phyloP scores from a whole-genome alignment of 257 asterid species.

The Solanum etuberosum region DNA sequence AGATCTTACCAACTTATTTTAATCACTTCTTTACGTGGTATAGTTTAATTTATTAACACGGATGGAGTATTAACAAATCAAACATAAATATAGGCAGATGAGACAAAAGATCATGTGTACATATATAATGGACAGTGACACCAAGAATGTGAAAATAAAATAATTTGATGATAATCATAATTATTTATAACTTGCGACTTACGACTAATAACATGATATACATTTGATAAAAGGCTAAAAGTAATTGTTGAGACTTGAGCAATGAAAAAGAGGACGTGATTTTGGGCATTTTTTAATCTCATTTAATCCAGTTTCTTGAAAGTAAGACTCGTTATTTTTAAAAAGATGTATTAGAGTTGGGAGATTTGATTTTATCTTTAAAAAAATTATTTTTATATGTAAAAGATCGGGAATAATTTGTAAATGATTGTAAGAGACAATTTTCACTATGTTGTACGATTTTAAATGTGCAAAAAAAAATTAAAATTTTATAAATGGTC shows the following conservation, averaged over 20 bases:
- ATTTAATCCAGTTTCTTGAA: background rate
- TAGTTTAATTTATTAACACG: background rate
- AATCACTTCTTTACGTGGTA: background rate
- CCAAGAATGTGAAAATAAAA: background rate
- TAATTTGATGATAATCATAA: background rate
- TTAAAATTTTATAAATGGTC: background rate
- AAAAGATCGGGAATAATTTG: background rate
- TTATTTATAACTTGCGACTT: background rate
- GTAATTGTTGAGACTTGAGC: background rate
- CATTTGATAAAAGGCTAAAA: background rate
- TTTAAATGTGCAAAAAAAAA: background rate
- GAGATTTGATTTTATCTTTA: no score
- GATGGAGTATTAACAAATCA: background rate
- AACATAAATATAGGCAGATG: background rate
- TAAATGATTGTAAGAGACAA: no score
- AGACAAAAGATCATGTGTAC: background rate
- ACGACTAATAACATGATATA: background rate
- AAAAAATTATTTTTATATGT: no score
- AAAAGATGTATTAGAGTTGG: no score
- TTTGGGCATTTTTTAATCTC: background rate
- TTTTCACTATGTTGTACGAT: no score
- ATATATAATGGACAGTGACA: background rate
- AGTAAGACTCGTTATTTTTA: background rate
- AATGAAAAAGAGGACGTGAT: background rate
- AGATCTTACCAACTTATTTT: background rate